phyloP scores from a whole-genome alignment of 495 filamentous ascomycete genomes.

The Physcia stellaris region DNA sequence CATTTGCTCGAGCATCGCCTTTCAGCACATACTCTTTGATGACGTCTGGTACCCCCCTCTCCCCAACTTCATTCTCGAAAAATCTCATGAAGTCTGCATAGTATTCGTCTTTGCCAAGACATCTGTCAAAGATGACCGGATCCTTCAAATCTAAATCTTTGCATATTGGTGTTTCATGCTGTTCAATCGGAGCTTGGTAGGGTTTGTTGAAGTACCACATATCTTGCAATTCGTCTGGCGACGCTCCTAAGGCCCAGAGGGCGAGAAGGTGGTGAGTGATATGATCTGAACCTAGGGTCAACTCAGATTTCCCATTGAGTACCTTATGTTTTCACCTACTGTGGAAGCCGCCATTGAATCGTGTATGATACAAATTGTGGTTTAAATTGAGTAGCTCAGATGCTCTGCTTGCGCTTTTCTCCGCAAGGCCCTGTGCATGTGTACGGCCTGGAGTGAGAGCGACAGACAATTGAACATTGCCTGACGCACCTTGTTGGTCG shows the following conservation, averaged over 20 bases:
- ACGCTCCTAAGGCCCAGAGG: constrained; percentile 18
- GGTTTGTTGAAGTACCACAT: constrained; percentile 15
- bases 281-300: constrained; percentile 13
- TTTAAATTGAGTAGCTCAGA: not conserved
- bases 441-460: not conserved
- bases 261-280: constrained; percentile 23
- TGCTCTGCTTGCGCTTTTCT: not conserved
- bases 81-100: constrained; percentile 24
- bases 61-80: constrained; percentile 23
- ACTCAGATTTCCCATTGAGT: not conserved
- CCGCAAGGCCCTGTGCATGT: not conserved
- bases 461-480: not conserved
- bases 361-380: not conserved
- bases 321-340: not conserved
- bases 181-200: not conserved
- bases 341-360: not conserved
- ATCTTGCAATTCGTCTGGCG: constrained; percentile 13
- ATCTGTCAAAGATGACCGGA: constrained; percentile 14
- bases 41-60: constrained; percentile 18
- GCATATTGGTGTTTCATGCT: not conserved
- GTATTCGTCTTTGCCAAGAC: constrained; percentile 14
- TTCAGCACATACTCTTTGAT: constrained; percentile 21
- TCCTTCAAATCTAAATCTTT: constrained; percentile 14
- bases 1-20: constrained; percentile 17
- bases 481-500: not conserved